Base-by-base conservation (phyloP, 2,329 filamentous ascomycete genomes). In the Aspergillus puulaauensis region DNA sequence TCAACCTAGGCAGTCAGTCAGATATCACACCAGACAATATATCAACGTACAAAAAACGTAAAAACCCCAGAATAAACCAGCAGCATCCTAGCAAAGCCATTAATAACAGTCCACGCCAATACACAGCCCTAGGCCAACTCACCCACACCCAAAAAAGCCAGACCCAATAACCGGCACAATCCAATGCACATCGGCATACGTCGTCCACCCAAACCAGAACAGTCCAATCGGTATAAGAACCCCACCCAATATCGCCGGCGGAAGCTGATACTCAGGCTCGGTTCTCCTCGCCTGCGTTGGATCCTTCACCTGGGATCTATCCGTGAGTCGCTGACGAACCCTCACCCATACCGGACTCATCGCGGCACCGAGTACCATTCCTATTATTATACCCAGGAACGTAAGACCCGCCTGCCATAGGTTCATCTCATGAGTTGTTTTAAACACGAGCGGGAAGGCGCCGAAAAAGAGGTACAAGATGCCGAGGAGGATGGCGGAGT, bases 161-260 rank as follows among this genome's bases (percentile, higher is more conserved):
- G 84, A 87, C n/a, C 86, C 89, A 71, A 91, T 85, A 61, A 90
- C 86, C 21, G 88, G 87, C 44, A 86, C 80, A 57, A 90, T 88
- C 86, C 86, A 92, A 74, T 90, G 88, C 52, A 96, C 82, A 1
- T 59, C 54, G 35, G 85, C 72, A 69, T 86, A 91, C 15, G 88
- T 88, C 6, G 89, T 91, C 89, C 91, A 96, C 11, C 85, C 91
- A 75, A 96, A 96, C 78, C 89, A 88, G 72, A 96, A 95, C 17
- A 97, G 75, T 3, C 90, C 90, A 54, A 89, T 77, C 6, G 91
- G 89, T 23, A 93, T 89, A 5, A 96, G 73, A 47, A 90, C 71
- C 1, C 86, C 86, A 8, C 91, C 92, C 3, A 80, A 70, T 50
- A 91, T 87, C 31, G 86, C 71, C 8, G 90, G 85, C 2, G 90